Evolutionary conservation across 108 stramenopile genomes (phyloP).

Genomic region (Skeletonema grethae): DNA sequence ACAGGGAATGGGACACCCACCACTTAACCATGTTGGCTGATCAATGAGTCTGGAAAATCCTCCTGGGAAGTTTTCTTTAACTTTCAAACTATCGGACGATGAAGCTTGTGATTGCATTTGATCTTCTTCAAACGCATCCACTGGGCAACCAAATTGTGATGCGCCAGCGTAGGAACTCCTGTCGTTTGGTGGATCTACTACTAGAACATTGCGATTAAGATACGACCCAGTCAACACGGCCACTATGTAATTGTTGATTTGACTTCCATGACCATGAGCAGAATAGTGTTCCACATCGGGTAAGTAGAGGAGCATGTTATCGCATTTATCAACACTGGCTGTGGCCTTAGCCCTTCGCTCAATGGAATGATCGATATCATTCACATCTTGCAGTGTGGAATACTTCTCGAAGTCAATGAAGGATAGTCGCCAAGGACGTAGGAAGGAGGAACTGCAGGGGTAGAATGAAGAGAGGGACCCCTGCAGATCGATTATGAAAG

Average conservation of each 20-base stretch:
- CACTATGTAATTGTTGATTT: slow-evolving; percentile 40
- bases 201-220: slow-evolving; percentile 17
- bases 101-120: slow-evolving; percentile 11
- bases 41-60: slow-evolving; percentile 27
- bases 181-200: slow-evolving; percentile 26
- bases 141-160: slow-evolving; percentile 41
- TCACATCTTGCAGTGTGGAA: slow-evolving; percentile 6
- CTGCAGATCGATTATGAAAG: neutral
- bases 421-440: slow-evolving; percentile 3
- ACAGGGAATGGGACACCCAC: slow-evolving; percentile 34
- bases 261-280: slow-evolving; percentile 5
- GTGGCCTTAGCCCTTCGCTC: slow-evolving; percentile 3
- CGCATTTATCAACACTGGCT: slow-evolving; percentile 10
- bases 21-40: slow-evolving; percentile 34
- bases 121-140: slow-evolving; percentile 16
- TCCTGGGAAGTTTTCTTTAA: slow-evolving; percentile 19
- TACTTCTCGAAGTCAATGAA: slow-evolving; percentile 7
- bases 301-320: neutral
- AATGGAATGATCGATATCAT: slow-evolving; percentile 15
- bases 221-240: slow-evolving; percentile 22
- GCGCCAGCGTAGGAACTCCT: slow-evolving; percentile 18
- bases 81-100: neutral
- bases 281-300: too few species aligned
- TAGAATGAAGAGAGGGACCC: slow-evolving; percentile 1
- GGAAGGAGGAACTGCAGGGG: neutral